Evolutionary conservation across 108 stramenopile genomes (phyloP).

Genomic region (Skeletonema menzelii): DNA sequence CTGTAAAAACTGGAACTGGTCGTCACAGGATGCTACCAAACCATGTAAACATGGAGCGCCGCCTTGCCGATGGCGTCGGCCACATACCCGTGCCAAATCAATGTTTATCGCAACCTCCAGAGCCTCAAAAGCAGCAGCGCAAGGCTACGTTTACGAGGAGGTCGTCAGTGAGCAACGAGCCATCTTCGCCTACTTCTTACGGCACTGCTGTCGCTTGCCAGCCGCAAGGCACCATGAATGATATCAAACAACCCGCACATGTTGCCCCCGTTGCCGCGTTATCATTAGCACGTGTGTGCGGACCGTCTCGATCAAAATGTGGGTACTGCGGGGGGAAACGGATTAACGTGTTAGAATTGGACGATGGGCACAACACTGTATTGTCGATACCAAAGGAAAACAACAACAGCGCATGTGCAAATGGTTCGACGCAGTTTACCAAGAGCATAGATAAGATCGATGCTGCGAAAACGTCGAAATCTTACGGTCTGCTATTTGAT

Average conservation of each 20-base stretch:
- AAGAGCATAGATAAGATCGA: slow-evolving; percentile 23
- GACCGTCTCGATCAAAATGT: slow-evolving; percentile 57
- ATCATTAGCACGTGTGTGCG: slow-evolving; percentile 52
- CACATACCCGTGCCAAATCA: neutral
- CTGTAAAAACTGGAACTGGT: no score
- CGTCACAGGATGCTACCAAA: no score
- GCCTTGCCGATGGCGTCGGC: neutral
- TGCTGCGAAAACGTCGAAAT: slow-evolving; percentile 48
- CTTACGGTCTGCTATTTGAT: slow-evolving; percentile 68
- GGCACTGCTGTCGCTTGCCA: neutral
- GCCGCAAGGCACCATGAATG: neutral
- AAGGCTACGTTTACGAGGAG: neutral
- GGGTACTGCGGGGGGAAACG: slow-evolving; percentile 79
- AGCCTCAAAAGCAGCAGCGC: neutral
- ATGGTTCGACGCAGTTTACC: neutral
- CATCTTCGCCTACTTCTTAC: neutral
- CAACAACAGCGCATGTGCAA: neutral
- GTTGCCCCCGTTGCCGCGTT: neutral
- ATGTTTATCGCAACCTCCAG: neutral
- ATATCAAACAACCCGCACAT: neutral
- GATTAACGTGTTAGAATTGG: slow-evolving; percentile 28
- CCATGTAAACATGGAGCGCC: neutral
- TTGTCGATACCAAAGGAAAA: slow-evolving; percentile 1
- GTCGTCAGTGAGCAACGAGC: neutral
- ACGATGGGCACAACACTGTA: slow-evolving; percentile 29